phyloP scores from a whole-genome alignment of 2,329 filamentous ascomycete genomes.

The Teratosphaeria zuluensis region DNA sequence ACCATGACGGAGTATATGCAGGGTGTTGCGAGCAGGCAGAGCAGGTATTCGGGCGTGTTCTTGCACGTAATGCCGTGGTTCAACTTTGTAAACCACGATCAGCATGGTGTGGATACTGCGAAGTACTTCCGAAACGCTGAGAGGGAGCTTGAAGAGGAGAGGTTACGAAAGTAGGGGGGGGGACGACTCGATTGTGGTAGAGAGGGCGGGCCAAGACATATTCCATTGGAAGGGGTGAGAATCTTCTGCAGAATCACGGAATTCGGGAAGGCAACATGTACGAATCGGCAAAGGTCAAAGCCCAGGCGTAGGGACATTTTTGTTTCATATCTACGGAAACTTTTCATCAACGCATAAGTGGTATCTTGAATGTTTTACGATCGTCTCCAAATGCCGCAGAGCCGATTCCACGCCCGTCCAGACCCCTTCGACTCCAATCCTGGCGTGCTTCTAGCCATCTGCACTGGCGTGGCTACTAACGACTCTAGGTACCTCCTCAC shows the following conservation, averaged over 20 bases:
- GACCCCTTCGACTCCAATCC: background rate
- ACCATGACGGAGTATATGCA: conserved; percentile 79
- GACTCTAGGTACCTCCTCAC: background rate
- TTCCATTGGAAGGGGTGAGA: no score
- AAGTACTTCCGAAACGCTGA: conserved; percentile 98
- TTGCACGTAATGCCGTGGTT: conserved; percentile 86
- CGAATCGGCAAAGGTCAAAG: background rate
- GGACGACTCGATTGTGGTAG: background rate
- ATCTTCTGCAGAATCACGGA: background rate
- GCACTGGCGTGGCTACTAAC: background rate
- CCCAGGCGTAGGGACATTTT: conserved; percentile 6
- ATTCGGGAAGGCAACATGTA: background rate
- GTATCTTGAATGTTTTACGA: background rate
- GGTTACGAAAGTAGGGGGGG: conserved; percentile 13
- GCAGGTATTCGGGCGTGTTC: conserved; percentile 78
- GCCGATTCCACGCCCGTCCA: no score
- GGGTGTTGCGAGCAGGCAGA: conserved; percentile 85
- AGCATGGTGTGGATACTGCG: conserved; percentile 94
- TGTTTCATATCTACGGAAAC: background rate
- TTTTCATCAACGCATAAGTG: background rate
- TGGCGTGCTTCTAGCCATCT: background rate
- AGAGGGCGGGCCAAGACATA: background rate
- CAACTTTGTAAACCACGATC: conserved; percentile 93
- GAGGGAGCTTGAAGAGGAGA: conserved; percentile 79
- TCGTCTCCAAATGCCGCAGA: background rate